Evolutionary conservation across 1,284 basidiomycete species (phyloP).

Genomic region (Xerocomus cyaneibrunnescens): DNA sequence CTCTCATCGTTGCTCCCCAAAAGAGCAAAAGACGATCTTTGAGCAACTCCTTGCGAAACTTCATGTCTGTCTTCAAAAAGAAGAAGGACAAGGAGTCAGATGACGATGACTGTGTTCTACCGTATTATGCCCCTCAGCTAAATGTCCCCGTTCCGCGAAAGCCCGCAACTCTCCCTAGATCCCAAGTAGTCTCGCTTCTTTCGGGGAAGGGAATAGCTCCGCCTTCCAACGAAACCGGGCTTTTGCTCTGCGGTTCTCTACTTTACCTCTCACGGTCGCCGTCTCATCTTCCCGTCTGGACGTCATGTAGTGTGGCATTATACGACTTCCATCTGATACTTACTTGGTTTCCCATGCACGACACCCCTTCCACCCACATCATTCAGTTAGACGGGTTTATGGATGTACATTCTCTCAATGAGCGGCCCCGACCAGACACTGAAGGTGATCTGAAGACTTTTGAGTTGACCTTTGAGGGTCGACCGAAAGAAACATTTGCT

Average conservation of each 20-base stretch:
- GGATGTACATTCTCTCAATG: conserved; percentile 61
- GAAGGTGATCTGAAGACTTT: conserved; percentile 51
- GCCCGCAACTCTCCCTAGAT: conserved; percentile 1
- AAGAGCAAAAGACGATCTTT: conserved; percentile 50
- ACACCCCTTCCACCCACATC: conserved; percentile 45
- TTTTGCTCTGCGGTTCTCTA: conserved; percentile 42
- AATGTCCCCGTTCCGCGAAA: not conserved
- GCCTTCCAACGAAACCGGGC: not conserved
- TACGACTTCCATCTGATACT: conserved; percentile 48
- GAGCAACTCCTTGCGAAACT: conserved; percentile 62
- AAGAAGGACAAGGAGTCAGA: conserved; percentile 39
- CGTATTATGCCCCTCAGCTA: conserved; percentile 8
- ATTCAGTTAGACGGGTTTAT: conserved; percentile 53
- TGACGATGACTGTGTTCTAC: conserved; percentile 21
- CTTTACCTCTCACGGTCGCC: conserved; percentile 48
- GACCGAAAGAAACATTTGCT: conserved; percentile 57
- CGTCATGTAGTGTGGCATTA: conserved; percentile 49
- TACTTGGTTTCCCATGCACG: conserved; percentile 45
- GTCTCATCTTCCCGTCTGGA: conserved; percentile 50
- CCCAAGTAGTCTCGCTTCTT: conserved; percentile 1
- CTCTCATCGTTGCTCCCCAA: conserved; percentile 15
- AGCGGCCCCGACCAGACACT: conserved; percentile 41
- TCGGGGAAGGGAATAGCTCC: not conserved
- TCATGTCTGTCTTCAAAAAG: conserved; percentile 66
- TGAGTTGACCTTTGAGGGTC: conserved; percentile 58